Evolutionary conservation across 768 basidiomycete species (phyloP).

Genomic region (Termitomyces heimii): DNA sequence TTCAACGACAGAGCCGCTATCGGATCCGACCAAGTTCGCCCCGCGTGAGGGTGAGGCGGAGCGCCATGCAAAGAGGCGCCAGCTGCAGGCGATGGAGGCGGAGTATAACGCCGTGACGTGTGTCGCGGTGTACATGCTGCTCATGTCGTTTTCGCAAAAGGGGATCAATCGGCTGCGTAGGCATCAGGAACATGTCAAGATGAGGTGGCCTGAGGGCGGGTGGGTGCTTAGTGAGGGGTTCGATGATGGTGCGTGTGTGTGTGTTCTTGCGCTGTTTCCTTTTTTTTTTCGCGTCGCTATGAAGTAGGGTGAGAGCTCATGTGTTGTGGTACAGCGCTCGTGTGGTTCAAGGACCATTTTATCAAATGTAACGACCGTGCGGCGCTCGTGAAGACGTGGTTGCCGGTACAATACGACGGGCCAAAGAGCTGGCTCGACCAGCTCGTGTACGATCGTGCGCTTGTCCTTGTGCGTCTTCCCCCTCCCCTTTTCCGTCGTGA

Average conservation of each 20-base stretch:
- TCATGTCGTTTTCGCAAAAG: slow-evolving; percentile 90
- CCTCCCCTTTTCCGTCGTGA: background rate
- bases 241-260: slow-evolving; percentile 64
- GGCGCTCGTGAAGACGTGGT: slow-evolving; percentile 81
- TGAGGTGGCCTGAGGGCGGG: slow-evolving; percentile 71
- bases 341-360: slow-evolving; percentile 93
- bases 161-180: slow-evolving; percentile 82
- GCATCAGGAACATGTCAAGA: slow-evolving; percentile 77
- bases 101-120: slow-evolving; percentile 83
- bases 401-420: slow-evolving; percentile 77
- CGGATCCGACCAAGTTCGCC: slow-evolving; percentile 72
- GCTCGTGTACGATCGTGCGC: slow-evolving; percentile 87
- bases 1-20: slow-evolving; percentile 56
- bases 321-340: slow-evolving; percentile 46
- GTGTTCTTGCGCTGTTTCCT: too few relatives aligned
- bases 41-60: slow-evolving; percentile 69
- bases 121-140: slow-evolving; percentile 84
- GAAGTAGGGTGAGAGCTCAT: background rate
- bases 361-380: slow-evolving; percentile 93
- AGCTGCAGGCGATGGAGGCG: slow-evolving; percentile 71
- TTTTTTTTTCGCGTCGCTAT: too few relatives aligned
- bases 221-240: slow-evolving; percentile 76
- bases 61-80: slow-evolving; percentile 60
- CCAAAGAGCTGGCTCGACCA: slow-evolving; percentile 85
- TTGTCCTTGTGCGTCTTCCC: slow-evolving; percentile 39